Evolutionary conservation across 805 yeast genomes (phyloP).

Genomic region (Wickerhamomyces bovis): DNA sequence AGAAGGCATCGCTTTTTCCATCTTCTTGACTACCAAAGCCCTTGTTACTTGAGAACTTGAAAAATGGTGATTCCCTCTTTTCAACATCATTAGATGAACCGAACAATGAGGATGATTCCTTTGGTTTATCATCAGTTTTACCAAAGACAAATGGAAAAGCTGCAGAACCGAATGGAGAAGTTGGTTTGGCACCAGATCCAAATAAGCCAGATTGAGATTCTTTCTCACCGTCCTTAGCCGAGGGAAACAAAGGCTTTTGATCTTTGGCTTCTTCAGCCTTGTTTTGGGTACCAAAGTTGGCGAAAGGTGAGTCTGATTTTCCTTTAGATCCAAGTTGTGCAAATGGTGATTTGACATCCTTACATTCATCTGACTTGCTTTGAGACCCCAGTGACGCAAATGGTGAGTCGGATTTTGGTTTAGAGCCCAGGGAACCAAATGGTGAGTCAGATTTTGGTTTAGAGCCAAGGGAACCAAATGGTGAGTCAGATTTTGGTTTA

Average conservation of each 20-base stretch:
- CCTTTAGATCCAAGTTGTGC: not conserved
- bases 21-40: not conserved
- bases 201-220: not conserved
- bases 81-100: not conserved
- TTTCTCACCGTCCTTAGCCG: not conserved
- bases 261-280: too few relatives aligned
- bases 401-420: constrained; percentile 1
- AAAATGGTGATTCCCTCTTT: not conserved
- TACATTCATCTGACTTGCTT: not conserved
- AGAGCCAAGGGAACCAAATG: too few relatives aligned
- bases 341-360: too few relatives aligned
- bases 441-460: constrained; percentile 3
- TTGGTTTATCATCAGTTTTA: too few relatives aligned
- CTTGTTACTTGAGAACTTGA: not conserved
- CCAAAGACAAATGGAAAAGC: too few relatives aligned
- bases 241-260: too few relatives aligned
- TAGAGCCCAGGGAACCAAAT: constrained; percentile 3
- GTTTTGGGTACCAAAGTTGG: not conserved
- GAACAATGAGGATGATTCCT: not conserved
- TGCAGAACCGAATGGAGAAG: too few relatives aligned
- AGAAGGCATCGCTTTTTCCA: not conserved
- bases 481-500: too few relatives aligned
- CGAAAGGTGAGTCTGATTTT: constrained; percentile 1
- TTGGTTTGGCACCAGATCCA: not conserved
- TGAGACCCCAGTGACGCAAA: not conserved